Percentiles rank a stretch among this genome's conserved stretches.
Conservation (phyloP, 768 basidiomycete species). For the Pleurotus pulmonarius region DNA sequence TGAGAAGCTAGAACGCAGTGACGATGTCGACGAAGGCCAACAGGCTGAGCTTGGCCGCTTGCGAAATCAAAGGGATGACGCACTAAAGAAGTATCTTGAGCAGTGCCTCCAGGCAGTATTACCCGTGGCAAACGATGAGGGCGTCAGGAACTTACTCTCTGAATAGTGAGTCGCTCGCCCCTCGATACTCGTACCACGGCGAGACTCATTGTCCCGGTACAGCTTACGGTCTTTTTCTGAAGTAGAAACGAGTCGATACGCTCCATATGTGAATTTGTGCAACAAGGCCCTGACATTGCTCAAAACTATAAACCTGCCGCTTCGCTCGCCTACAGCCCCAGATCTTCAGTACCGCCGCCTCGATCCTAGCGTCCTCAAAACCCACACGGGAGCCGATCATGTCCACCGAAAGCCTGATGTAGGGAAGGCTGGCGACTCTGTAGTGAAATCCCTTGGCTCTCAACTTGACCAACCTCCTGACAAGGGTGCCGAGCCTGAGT, state of each 20-base stretch:
- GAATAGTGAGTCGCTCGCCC: background rate
- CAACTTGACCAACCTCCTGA: background rate
- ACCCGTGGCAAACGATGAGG: background rate
- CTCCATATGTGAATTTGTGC: background rate
- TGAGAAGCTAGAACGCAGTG: background rate
- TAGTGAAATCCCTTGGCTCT: background rate
- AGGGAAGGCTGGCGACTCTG: background rate
- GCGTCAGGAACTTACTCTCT: background rate
- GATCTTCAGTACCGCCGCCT: conserved; percentile 1
- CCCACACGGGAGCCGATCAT: background rate
- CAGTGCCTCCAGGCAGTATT: background rate
- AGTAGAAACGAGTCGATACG: background rate
- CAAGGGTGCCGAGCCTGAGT: background rate
- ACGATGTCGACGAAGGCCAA: background rate
- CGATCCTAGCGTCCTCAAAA: background rate
- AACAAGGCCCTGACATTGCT: background rate
- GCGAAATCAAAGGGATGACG: background rate
- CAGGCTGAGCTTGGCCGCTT: background rate
- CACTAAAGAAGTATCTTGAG: background rate
- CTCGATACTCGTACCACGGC: background rate
- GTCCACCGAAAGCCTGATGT: background rate
- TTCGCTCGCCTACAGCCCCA: background rate
- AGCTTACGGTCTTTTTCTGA: background rate
- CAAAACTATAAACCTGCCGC: background rate
- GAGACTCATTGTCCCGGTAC: background rate